Conservation (phyloP, 2,329 filamentous ascomycete species). For the Penicillium verrucosum region DNA sequence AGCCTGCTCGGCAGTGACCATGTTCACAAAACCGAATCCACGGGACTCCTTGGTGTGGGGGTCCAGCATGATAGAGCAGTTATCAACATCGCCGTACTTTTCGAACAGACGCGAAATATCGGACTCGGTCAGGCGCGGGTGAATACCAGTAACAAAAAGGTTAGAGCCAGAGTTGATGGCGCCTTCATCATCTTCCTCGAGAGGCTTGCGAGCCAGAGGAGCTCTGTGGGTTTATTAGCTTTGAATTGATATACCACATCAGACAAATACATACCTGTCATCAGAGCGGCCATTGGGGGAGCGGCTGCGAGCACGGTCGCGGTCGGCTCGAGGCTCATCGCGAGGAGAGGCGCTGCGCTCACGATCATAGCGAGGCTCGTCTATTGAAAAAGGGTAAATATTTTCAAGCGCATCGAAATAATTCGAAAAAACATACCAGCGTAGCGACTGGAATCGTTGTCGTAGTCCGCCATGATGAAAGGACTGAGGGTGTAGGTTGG, state of each 20-base stretch:
- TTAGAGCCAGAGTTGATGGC: conserved; percentile 93
- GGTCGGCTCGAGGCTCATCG: conserved; percentile 52
- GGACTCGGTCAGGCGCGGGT: conserved; percentile 82
- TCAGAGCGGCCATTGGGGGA: conserved; percentile 59
- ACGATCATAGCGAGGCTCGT: conserved; percentile 63
- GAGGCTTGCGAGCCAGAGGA: conserved; percentile 46
- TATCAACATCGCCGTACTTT: conserved; percentile 98
- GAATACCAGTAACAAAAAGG: conserved; percentile 97
- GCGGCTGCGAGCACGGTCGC: conserved; percentile 60
- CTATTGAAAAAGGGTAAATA: conserved; percentile 25
- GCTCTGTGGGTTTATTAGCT: conserved; percentile 33
- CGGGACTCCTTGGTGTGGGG: conserved; percentile 98
- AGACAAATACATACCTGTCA: conserved; percentile 45
- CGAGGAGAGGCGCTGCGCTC: conserved; percentile 66
- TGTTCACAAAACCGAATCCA: conserved; percentile 99
- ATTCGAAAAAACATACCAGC: conserved; percentile 53
- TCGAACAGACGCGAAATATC: conserved; percentile 95
- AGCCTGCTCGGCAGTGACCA: conserved; percentile 90
- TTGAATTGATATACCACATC: background rate
- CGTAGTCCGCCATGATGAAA: conserved; percentile 56
- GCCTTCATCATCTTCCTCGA: conserved; percentile 63
- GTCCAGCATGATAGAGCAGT: conserved; percentile 99
- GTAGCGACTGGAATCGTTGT: conserved; percentile 63
- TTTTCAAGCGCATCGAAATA: background rate
- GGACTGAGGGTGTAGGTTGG: conserved; percentile 19